Evolutionary conservation across 1,284 basidiomycete genomes (phyloP).

Genomic region (Somion occarium): DNA sequence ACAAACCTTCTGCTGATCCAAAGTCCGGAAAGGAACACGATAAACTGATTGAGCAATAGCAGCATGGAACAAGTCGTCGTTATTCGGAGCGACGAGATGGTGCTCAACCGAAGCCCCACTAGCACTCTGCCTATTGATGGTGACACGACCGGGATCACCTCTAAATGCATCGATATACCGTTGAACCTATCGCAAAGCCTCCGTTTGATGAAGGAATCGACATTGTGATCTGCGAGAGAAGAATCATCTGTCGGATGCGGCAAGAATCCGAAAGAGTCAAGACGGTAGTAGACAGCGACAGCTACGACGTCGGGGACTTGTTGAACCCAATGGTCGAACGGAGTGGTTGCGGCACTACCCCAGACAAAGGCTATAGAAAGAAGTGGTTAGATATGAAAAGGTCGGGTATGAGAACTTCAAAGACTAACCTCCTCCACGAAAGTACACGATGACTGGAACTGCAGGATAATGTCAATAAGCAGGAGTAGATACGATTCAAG

Average conservation of each 20-base stretch:
- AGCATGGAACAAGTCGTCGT: constrained; percentile 38
- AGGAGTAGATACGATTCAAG: not conserved
- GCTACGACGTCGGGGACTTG: constrained; percentile 36
- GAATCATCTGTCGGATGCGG: constrained; percentile 30
- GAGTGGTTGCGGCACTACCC: constrained; percentile 49
- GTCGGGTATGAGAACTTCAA: not conserved
- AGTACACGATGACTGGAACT: constrained; percentile 64
- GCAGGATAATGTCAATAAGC: not conserved
- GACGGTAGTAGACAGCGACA: constrained; percentile 40
- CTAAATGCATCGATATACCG: constrained; percentile 57
- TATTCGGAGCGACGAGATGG: constrained; percentile 44
- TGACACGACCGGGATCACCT: constrained; percentile 50
- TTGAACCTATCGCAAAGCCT: constrained; percentile 61
- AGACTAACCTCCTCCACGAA: constrained; percentile 54
- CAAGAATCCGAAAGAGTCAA: constrained; percentile 40
- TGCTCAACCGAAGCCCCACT: constrained; percentile 52
- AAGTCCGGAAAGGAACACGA: constrained; percentile 36
- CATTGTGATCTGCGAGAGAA: constrained; percentile 47
- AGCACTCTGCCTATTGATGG: constrained; percentile 61
- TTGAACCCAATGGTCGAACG: constrained; percentile 35
- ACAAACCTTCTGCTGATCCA: constrained; percentile 47
- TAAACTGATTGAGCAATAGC: constrained; percentile 60
- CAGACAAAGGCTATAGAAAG: constrained; percentile 41
- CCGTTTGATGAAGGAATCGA: constrained; percentile 58
- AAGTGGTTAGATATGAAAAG: not conserved